These are phyloP conservation scores for Trifolium subterraneum DNA, from an alignment of 306 rosid genomes.

Conservation along the genomic window DNA sequence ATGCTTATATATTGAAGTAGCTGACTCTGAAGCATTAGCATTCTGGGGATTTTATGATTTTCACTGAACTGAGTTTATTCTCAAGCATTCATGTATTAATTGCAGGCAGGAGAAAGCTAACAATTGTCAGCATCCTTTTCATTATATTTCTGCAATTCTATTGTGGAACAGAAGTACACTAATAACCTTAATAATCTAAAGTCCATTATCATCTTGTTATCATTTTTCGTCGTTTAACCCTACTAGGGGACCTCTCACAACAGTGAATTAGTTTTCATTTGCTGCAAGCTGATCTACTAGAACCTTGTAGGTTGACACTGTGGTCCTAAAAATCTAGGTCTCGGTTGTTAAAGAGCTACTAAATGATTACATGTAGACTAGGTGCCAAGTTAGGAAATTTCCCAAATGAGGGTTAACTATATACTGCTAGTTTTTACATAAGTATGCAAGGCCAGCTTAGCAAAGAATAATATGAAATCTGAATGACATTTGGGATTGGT, in stretches of 20 bases:
- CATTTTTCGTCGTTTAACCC: background rate
- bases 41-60: constrained; percentile 35
- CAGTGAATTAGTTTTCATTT: background rate
- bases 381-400: constrained; percentile 34
- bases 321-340: constrained; percentile 17
- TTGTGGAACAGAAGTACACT: constrained; percentile 27
- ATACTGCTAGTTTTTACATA: background rate
- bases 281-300: background rate
- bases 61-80: constrained; percentile 33
- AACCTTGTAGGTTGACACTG: background rate
- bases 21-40: constrained; percentile 36
- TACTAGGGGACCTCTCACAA: background rate
- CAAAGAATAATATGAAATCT: constrained; percentile 22
- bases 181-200: constrained; percentile 20
- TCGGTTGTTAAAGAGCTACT: constrained; percentile 1
- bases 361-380: constrained; percentile 31
- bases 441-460: constrained; percentile 3
- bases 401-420: background rate
- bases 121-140: constrained; percentile 35
- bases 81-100: constrained; percentile 38
- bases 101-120: constrained; percentile 39
- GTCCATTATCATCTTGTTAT: constrained; percentile 2
- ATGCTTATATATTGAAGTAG: constrained; percentile 20
- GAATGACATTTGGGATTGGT: constrained; percentile 8
- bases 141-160: constrained; percentile 31